phyloP scores from a whole-genome alignment of 164 flowering plant species.

The Magnolia changhungtana region DNA sequence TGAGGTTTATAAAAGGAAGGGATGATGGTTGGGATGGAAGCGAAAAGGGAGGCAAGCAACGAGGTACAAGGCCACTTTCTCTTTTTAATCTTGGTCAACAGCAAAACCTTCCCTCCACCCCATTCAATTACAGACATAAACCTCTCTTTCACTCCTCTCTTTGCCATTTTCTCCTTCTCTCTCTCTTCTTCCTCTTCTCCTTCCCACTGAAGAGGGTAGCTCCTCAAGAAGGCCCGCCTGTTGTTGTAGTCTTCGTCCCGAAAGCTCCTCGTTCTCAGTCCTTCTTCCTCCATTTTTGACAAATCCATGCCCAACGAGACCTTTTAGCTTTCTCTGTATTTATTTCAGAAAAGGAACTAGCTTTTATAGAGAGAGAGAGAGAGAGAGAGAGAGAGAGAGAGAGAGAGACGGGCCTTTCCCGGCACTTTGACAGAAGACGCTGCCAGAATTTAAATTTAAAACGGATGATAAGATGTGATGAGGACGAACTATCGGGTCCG shows the following conservation, averaged over 20 bases:
- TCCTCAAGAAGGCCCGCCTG: slow-evolving; percentile 45
- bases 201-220: slow-evolving; percentile 53
- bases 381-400: slow-evolving; percentile 4
- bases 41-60: slow-evolving; percentile 36
- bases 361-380: background rate
- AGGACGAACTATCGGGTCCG: too few relatives aligned
- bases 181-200: slow-evolving; percentile 15
- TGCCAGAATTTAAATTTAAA: too few relatives aligned
- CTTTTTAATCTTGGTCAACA: slow-evolving; percentile 38
- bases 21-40: slow-evolving; percentile 24
- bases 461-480: too few relatives aligned
- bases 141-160: slow-evolving; percentile 24
- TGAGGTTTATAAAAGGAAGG: slow-evolving; percentile 7
- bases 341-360: too few relatives aligned
- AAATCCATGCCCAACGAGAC: background rate
- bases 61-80: slow-evolving; percentile 30
- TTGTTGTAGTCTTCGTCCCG: slow-evolving; percentile 47
- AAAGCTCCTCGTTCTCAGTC: slow-evolving; percentile 30
- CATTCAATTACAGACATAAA: slow-evolving; percentile 30
- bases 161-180: background rate
- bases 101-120: slow-evolving; percentile 31
- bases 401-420: background rate
- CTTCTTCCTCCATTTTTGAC: slow-evolving; percentile 8
- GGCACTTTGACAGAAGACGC: too few relatives aligned
- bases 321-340: too few relatives aligned